Evolutionary conservation across 129 eudicot species (phyloP).

Genomic region (Pulicaria dysenterica): DNA sequence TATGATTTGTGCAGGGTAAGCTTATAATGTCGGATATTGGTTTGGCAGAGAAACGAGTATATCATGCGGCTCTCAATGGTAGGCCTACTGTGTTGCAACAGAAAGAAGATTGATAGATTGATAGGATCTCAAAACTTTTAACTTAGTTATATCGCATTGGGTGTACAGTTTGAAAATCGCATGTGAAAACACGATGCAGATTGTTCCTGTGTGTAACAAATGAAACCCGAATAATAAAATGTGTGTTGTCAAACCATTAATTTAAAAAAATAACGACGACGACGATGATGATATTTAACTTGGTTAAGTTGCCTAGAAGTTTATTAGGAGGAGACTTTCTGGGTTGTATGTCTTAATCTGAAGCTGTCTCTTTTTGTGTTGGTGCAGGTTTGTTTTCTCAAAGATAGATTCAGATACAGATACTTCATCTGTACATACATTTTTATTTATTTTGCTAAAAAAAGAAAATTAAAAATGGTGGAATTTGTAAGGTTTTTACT

Average conservation of each 20-base stretch:
- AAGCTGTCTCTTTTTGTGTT: conserved; percentile 66
- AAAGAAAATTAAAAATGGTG: not conserved
- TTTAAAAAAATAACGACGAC: too few relatives aligned
- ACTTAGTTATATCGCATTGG: conserved; percentile 23
- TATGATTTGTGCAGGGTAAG: conserved; percentile 63
- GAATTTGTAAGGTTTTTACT: too few relatives aligned
- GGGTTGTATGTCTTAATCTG: conserved; percentile 43
- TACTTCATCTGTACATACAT: conserved; percentile 15
- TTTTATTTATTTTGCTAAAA: not conserved
- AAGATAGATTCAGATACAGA: conserved; percentile 33
- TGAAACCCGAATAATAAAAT: conserved; percentile 27
- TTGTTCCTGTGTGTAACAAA: conserved; percentile 30
- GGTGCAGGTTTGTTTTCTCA: conserved; percentile 76
- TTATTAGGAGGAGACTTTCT: not conserved
- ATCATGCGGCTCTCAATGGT: conserved; percentile 96
- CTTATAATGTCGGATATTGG: conserved; percentile 81
- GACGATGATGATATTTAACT: not conserved
- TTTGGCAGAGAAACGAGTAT: conserved; percentile 91
- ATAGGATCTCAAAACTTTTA: conserved; percentile 48
- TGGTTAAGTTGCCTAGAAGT: not conserved
- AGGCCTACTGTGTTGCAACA: conserved; percentile 82
- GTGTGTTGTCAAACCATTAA: conserved; percentile 22
- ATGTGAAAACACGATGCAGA: conserved; percentile 21
- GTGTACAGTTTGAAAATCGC: conserved; percentile 39
- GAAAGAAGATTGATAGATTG: conserved; percentile 98